Conservation (phyloP, 2,329 filamentous ascomycete species). For the Trichoderma polysporum region DNA sequence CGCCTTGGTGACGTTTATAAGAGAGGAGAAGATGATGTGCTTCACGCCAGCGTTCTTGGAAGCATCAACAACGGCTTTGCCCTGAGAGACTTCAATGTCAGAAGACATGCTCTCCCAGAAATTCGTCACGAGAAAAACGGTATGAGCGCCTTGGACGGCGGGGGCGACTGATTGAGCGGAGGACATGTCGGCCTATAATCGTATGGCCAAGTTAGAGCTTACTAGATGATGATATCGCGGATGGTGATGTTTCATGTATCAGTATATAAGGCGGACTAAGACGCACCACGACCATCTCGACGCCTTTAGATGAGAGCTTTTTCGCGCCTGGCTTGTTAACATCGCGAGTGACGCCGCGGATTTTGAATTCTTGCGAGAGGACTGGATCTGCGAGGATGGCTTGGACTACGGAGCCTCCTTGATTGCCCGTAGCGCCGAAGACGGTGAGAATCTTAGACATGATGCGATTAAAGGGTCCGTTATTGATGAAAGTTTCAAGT, state of each 20-base stretch:
- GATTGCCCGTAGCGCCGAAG: constrained; percentile 51
- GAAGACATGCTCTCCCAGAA: constrained; percentile 38
- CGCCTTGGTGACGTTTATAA: constrained; percentile 40
- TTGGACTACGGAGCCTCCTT: constrained; percentile 48
- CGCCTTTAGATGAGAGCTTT: constrained; percentile 40
- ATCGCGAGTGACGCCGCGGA: constrained; percentile 51
- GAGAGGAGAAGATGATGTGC: constrained; percentile 48
- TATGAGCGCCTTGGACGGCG: constrained; percentile 44
- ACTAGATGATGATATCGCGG: neutral
- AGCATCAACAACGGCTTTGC: constrained; percentile 47
- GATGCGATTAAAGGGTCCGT: neutral
- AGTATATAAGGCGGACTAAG: too few relatives aligned
- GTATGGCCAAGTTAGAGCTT: neutral
- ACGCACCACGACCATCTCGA: constrained; percentile 43
- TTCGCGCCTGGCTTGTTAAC: constrained; percentile 40
- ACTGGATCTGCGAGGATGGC: constrained; percentile 46
- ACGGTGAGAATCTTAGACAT: constrained; percentile 44
- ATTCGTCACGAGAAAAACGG: constrained; percentile 44
- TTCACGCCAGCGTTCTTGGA: constrained; percentile 44
- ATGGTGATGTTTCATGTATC: too few relatives aligned
- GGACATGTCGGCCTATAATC: constrained; percentile 42
- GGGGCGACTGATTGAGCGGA: constrained; percentile 35
- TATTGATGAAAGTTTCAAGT: too few relatives aligned
- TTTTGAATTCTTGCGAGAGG: constrained; percentile 44
- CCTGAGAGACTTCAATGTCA: constrained; percentile 42